Evolutionary conservation across 2,329 filamentous ascomycete species (phyloP), one percentile per base, ranked within the genome.

Genomic region (Talaromyces sp.): DNA sequence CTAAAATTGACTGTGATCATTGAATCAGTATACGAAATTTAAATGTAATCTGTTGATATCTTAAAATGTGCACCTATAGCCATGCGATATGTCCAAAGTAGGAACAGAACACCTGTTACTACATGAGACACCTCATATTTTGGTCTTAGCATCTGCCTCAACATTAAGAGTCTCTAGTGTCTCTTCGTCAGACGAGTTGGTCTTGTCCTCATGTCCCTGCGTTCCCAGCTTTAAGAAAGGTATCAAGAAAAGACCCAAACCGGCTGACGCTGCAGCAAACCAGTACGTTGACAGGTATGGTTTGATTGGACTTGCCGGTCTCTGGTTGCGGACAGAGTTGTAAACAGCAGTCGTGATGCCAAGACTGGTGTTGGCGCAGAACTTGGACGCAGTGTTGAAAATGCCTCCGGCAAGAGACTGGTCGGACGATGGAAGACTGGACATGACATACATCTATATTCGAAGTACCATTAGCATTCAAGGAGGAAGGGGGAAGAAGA

Each of bases 331-430:
- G 9, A 73, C 62, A 3, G 72, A 67, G 65, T 69, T 70, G 39
- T 70, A 67, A 22, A 75, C 79, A 0, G 87, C 87, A 0, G 87
- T 89, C 3, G 85, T 82, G 59, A 90, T 82, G 0, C 86, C 87
- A 63, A 88, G 82, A 3, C 86, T 85, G 1, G 88, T 76, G 0
- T 87, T 87, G 60, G 82, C 82, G 60, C 83, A 84, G 3, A 90
- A 78, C 64, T 87, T 83, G 47, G 85, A 85, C 19, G 88, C 81
- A 3, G 88, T 90, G 73, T 90, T 88, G 70, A 90, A 87, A 48
- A 91, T 85, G 1, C 87, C 87, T 8, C 88, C 87, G 0, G 87
- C 88, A 16, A 90, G 82, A 0, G 85, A 87, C 69, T 91, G 87
- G 68, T 88, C 85, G 16, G 84, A 79, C 1, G 78, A 73, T 0